Percentiles rank a stretch among this genome's conserved stretches.
phyloP scores from a whole-genome alignment of 306 rosid species.

The Medicago arabica region DNA sequence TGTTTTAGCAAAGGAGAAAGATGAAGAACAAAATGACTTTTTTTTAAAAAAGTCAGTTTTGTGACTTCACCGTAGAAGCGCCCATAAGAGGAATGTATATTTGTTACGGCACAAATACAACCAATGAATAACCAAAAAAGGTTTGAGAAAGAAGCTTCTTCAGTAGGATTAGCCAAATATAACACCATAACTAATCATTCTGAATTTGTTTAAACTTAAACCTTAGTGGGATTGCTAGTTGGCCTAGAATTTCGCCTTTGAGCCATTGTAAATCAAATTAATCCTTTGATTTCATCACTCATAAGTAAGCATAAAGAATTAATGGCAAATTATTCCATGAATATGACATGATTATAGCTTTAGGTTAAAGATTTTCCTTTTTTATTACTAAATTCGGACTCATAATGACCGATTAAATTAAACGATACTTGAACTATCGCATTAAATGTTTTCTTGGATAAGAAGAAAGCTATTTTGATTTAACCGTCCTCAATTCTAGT shows the following conservation, averaged over 20 bases:
- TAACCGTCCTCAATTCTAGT: neutral
- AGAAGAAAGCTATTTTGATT: neutral
- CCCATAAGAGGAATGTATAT: too few relatives aligned
- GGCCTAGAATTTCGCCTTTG: constrained; percentile 62
- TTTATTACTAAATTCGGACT: neutral
- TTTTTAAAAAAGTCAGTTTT: too few relatives aligned
- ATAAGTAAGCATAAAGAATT: neutral
- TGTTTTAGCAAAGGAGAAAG: too few relatives aligned
- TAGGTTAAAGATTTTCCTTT: neutral
- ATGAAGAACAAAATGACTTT: too few relatives aligned
- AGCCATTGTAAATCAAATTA: neutral
- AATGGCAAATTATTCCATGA: neutral
- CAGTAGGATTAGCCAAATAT: constrained; percentile 15
- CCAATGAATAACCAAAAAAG: constrained; percentile 37
- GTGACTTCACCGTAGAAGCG: too few relatives aligned
- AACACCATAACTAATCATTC: constrained; percentile 28
- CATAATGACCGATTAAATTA: neutral
- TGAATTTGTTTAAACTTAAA: constrained; percentile 39
- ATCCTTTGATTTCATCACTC: neutral
- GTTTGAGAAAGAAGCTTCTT: constrained; percentile 34
- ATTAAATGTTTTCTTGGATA: neutral
- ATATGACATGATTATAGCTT: neutral
- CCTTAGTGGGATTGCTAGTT: constrained; percentile 49
- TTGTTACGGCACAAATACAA: constrained; percentile 40
- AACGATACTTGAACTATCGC: neutral